Conservation (phyloP, 2,329 filamentous ascomycete genomes). For the Alternaria sp. region DNA sequence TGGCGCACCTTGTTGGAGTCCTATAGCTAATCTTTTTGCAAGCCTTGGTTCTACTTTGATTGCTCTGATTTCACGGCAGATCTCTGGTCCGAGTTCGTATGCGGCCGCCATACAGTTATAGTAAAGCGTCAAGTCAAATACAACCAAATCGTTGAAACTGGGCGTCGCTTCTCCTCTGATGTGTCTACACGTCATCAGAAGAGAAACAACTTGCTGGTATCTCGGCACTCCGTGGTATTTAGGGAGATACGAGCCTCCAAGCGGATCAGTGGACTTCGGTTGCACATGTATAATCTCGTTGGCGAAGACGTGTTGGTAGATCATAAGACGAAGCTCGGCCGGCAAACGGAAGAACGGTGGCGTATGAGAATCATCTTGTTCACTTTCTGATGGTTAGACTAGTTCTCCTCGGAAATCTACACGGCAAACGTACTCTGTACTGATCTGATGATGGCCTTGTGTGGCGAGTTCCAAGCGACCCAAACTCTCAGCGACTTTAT, state of each 20-base stretch:
- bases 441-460: neutral
- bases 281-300: slow-evolving; percentile 8
- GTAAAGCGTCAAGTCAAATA: slow-evolving; percentile 10
- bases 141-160: slow-evolving; percentile 9
- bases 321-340: slow-evolving; percentile 14
- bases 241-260: neutral
- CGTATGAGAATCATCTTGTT: neutral
- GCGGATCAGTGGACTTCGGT: slow-evolving; percentile 5
- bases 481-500: neutral
- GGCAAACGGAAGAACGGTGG: slow-evolving; percentile 4
- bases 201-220: slow-evolving; percentile 3
- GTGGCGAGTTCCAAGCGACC: neutral
- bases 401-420: too few species aligned
- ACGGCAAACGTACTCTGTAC: neutral
- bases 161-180: slow-evolving; percentile 6
- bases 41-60: slow-evolving; percentile 5
- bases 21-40: slow-evolving; percentile 1
- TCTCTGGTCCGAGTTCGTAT: slow-evolving; percentile 8
- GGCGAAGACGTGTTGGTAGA: slow-evolving; percentile 14
- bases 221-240: neutral
- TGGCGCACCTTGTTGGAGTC: neutral
- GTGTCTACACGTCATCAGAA: slow-evolving; percentile 7
- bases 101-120: slow-evolving; percentile 11
- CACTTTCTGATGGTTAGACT: neutral
- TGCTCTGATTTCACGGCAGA: slow-evolving; percentile 4